A percentile compares a stretch with the other conserved stretches of the same genome.
Evolutionary conservation across 441 rosid species (phyloP).

Genomic region (Pelargonium fulgidum): DNA sequence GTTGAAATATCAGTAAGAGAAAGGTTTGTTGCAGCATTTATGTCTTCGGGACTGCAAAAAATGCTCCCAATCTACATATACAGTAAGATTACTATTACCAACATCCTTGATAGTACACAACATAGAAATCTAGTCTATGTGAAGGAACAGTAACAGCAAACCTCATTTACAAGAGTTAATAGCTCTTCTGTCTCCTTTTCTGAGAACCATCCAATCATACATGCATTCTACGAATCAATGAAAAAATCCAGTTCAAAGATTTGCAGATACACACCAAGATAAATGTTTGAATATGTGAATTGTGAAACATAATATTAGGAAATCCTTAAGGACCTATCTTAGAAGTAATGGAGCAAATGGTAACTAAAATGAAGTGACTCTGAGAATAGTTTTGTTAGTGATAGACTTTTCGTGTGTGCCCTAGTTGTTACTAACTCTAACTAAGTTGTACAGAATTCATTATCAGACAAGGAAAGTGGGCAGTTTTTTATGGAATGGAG

Average conservation of each 20-base stretch:
- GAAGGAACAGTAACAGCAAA: constrained; percentile 24
- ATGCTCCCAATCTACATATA: constrained; percentile 43
- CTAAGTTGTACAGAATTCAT: not conserved
- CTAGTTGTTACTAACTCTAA: not conserved
- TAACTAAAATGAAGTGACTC: not conserved
- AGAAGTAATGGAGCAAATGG: not conserved
- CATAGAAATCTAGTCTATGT: not conserved
- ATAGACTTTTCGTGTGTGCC: not conserved
- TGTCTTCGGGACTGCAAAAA: constrained; percentile 45
- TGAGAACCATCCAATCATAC: constrained; percentile 71
- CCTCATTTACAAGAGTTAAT: constrained; percentile 56
- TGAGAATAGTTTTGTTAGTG: not conserved
- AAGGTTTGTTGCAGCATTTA: constrained; percentile 20
- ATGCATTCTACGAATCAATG: constrained; percentile 55
- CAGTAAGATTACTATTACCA: constrained; percentile 23
- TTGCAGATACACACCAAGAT: not conserved
- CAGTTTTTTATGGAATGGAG: not conserved
- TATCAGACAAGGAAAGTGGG: not conserved
- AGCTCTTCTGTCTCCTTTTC: constrained; percentile 55
- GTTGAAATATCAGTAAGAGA: constrained; percentile 33
- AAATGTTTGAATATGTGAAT: constrained; percentile 6
- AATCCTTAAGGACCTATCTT: constrained; percentile 5
- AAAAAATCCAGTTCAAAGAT: constrained; percentile 22
- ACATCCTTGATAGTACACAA: constrained; percentile 8
- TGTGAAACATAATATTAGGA: not conserved